Evolutionary conservation across 305 asterid genomes (phyloP).

Genomic region (Lippia alba): DNA sequence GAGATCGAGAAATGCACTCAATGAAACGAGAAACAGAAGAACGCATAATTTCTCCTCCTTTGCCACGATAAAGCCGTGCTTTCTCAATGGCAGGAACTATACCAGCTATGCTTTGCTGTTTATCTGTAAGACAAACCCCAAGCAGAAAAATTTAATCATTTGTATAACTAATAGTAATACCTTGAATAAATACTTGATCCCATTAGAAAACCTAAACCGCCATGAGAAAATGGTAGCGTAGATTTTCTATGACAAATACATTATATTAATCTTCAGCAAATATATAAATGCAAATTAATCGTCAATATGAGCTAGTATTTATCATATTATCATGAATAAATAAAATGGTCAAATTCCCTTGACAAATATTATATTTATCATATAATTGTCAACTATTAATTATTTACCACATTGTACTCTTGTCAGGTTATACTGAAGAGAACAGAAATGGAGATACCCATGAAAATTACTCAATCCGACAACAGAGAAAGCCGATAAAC

Average conservation of each 20-base stretch:
- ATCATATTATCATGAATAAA: background rate
- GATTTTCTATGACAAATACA: too few relatives aligned
- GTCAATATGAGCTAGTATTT: background rate
- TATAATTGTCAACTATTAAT: background rate
- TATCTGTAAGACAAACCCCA: slow-evolving; percentile 56
- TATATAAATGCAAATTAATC: too few relatives aligned
- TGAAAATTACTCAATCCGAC: background rate
- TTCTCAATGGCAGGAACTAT: slow-evolving; percentile 96
- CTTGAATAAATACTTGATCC: background rate
- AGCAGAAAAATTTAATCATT: slow-evolving; percentile 23
- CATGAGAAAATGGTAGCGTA: too few relatives aligned
- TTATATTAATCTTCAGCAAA: too few relatives aligned
- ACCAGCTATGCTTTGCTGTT: slow-evolving; percentile 73
- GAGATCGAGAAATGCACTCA: slow-evolving; percentile 78
- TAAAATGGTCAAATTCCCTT: background rate
- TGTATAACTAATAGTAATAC: slow-evolving; percentile 19
- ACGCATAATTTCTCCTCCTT: slow-evolving; percentile 99
- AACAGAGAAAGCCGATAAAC: slow-evolving; percentile 10
- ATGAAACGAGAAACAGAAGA: slow-evolving; percentile 93
- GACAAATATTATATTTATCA: background rate
- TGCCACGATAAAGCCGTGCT: slow-evolving; percentile 96
- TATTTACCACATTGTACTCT: slow-evolving; percentile 10
- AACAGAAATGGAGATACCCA: slow-evolving; percentile 1
- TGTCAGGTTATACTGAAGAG: slow-evolving; percentile 9
- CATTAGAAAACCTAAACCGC: too few relatives aligned